Percentiles rank a stretch among this genome's conserved stretches.
phyloP scores from a whole-genome alignment of 352 stramenopile species.

The Phytopythium chamaehyphon region DNA sequence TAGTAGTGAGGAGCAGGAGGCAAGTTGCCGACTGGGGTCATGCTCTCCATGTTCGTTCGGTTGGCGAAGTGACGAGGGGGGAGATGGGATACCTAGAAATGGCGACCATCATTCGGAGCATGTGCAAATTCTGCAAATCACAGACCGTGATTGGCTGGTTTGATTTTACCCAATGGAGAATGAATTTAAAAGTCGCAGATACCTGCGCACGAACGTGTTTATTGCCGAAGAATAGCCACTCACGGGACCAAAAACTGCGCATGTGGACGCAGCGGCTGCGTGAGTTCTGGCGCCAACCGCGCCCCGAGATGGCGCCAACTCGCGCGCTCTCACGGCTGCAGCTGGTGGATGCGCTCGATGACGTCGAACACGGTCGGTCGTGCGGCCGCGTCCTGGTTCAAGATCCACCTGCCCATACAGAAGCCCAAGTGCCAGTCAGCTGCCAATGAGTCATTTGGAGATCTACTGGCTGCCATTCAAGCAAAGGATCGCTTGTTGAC shows the following conservation, averaged over 20 bases:
- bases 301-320: slow-evolving; percentile 1
- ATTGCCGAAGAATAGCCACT: no score
- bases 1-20: no score
- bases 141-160: neutral
- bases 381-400: slow-evolving; percentile 43
- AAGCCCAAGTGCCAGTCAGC: no score
- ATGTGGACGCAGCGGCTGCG: neutral
- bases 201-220: no score
- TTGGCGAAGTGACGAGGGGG: no score
- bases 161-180: slow-evolving; percentile 1
- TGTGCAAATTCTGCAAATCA: slow-evolving; percentile 4
- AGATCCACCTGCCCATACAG: slow-evolving; percentile 54
- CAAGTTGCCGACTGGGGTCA: slow-evolving; percentile 3
- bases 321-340: slow-evolving; percentile 11
- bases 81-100: no score
- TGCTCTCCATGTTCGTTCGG: neutral
- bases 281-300: slow-evolving; percentile 1
- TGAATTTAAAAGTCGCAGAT: neutral
- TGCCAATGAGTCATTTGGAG: slow-evolving; percentile 2
- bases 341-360: slow-evolving; percentile 53
- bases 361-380: slow-evolving; percentile 64
- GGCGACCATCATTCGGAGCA: slow-evolving; percentile 1
- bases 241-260: neutral
- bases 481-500: slow-evolving; percentile 1
- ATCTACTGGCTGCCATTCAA: no score